phyloP scores from a whole-genome alignment of 2,329 filamentous ascomycete genomes.

The Juglanconis sp. region DNA sequence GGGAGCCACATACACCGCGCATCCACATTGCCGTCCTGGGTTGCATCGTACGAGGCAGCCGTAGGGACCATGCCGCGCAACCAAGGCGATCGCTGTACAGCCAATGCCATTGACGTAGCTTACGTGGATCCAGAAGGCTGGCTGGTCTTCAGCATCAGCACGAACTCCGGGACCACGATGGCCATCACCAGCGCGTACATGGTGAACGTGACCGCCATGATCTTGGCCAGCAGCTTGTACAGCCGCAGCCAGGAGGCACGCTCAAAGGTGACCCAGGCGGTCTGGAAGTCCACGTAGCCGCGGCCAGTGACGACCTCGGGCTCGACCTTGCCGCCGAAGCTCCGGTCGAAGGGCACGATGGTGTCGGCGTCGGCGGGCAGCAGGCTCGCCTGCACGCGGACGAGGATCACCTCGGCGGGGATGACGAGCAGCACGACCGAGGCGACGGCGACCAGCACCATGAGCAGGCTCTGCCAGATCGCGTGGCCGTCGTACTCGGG shows the following conservation, averaged over 20 bases:
- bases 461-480: constrained; percentile 43
- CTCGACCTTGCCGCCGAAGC: constrained; percentile 73
- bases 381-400: constrained; percentile 83
- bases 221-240: constrained; percentile 72
- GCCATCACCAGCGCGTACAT: constrained; percentile 44
- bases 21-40: too few species aligned
- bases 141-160: constrained; percentile 36
- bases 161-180: constrained; percentile 49
- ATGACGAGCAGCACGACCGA: constrained; percentile 64
- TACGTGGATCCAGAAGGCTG: constrained; percentile 22
- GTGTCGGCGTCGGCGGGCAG: constrained; percentile 78
- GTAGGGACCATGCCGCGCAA: not conserved
- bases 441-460: constrained; percentile 44
- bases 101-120: not conserved
- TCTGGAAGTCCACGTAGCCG: constrained; percentile 66
- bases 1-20: too few species aligned
- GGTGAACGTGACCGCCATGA: constrained; percentile 53
- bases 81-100: not conserved
- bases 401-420: constrained; percentile 71
- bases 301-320: constrained; percentile 71
- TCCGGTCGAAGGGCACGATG: constrained; percentile 86
- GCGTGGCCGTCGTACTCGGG: constrained; percentile 35
- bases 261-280: constrained; percentile 79
- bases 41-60: not conserved
- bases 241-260: constrained; percentile 69